Percentiles rank a stretch among this genome's conserved stretches.
These are phyloP conservation scores for Chlorella sp. DNA, from an alignment of 139 green algal genomes.

Conservation along the genomic window DNA sequence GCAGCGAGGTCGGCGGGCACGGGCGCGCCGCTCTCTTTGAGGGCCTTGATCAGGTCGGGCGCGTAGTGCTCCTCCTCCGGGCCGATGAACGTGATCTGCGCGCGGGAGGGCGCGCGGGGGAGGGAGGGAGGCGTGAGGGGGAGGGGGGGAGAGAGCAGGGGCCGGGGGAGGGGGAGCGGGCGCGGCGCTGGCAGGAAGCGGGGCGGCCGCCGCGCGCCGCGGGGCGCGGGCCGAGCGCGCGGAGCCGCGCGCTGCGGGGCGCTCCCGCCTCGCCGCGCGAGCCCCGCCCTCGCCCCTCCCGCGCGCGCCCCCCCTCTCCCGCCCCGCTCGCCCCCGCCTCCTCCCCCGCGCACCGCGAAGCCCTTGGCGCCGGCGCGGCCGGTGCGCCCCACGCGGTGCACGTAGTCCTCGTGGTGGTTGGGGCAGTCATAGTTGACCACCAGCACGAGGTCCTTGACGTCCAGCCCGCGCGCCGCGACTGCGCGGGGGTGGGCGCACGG, in stretches of 20 bases:
- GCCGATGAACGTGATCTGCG: conserved; percentile 94
- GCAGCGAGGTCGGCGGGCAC: conserved; percentile 66
- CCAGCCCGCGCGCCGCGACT: conserved; percentile 93
- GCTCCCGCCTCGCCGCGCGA: too few species aligned
- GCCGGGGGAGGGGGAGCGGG: conserved; percentile 34
- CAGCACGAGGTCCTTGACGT: conserved; percentile 94
- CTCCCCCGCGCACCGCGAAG: too few species aligned
- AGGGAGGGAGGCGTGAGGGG: conserved; percentile 20
- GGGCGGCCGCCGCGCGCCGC: neutral
- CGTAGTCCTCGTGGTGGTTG: conserved; percentile 99
- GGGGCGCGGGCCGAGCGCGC: neutral
- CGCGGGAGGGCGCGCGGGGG: conserved; percentile 8
- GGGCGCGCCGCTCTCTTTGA: conserved; percentile 75
- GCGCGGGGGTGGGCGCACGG: neutral
- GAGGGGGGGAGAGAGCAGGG: neutral
- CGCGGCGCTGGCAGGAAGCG: neutral
- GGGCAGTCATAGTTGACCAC: conserved; percentile 97
- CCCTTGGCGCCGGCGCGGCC: conserved; percentile 73
- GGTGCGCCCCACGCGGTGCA: conserved; percentile 86
- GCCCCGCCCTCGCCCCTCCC: too few species aligned
- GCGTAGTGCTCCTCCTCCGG: conserved; percentile 91
- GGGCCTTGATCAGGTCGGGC: conserved; percentile 93
- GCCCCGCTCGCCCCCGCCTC: too few species aligned
- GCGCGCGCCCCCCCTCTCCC: too few species aligned
- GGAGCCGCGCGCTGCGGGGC: too few species aligned